A percentile compares a stretch with the other conserved stretches of the same genome.
Conservation (phyloP, 306 rosid genomes). For the Clitoria ternatea region DNA sequence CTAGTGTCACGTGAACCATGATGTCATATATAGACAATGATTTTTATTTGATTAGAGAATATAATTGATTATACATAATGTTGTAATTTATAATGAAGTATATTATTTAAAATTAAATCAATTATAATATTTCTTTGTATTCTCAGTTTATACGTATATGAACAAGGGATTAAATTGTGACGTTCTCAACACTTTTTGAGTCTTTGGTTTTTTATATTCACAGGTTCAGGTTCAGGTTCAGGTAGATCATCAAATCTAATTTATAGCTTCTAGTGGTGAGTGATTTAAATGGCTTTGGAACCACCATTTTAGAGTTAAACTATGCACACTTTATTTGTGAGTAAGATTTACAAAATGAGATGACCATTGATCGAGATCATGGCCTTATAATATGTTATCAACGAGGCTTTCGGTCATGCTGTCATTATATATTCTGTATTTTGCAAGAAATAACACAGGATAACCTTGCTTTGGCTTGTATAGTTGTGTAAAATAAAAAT, state of each 20-base stretch:
- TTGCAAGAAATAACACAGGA: neutral
- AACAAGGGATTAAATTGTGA: too few relatives aligned
- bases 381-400: neutral
- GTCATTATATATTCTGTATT: neutral
- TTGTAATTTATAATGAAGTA: too few relatives aligned
- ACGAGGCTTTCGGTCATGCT: neutral
- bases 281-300: too few relatives aligned
- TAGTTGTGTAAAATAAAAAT: neutral
- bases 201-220: too few relatives aligned
- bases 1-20: slow-evolving; percentile 5
- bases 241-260: too few relatives aligned
- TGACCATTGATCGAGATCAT: neutral
- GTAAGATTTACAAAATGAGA: neutral
- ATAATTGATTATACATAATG: too few relatives aligned
- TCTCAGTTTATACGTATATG: too few relatives aligned
- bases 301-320: neutral
- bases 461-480: slow-evolving; percentile 8
- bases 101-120: too few relatives aligned
- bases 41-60: slow-evolving; percentile 20
- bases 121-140: too few relatives aligned
- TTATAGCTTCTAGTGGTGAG: too few relatives aligned
- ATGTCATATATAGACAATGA: slow-evolving; percentile 24
- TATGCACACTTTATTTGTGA: neutral
- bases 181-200: too few relatives aligned
- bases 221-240: too few relatives aligned